Evolutionary conservation across 2,329 filamentous ascomycete species (phyloP).

Genomic region (Monosporascus sp.): DNA sequence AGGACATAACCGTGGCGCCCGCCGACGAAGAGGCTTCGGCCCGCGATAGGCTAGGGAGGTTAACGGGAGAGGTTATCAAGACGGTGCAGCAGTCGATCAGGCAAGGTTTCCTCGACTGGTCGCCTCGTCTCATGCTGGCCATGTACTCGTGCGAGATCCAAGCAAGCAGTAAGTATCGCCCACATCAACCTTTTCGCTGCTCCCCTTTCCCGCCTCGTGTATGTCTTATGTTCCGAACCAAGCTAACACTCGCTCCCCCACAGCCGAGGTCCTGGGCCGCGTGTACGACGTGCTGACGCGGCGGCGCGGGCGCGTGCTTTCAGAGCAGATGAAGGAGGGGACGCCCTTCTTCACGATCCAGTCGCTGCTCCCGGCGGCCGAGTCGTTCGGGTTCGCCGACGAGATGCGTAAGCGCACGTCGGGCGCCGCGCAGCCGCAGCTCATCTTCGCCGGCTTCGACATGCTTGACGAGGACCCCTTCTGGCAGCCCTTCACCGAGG

Average conservation of each 20-base stretch:
- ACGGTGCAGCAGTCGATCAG: constrained; percentile 79
- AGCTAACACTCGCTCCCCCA: constrained; percentile 8
- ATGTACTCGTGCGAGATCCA: constrained; percentile 99
- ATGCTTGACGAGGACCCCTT: constrained; percentile 93
- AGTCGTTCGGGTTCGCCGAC: constrained; percentile 93
- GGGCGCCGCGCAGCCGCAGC: constrained; percentile 84
- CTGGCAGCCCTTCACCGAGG: constrained; percentile 95
- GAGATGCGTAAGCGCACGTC: constrained; percentile 94
- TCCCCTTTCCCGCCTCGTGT: not conserved
- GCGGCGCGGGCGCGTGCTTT: constrained; percentile 80
- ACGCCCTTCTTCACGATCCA: constrained; percentile 95
- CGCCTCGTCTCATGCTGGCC: constrained; percentile 85
- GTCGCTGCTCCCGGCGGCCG: constrained; percentile 81
- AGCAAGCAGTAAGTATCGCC: constrained; percentile 64
- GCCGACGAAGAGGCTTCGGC: constrained; percentile 49
- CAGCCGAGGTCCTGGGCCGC: constrained; percentile 84
- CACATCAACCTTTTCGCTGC: constrained; percentile 1
- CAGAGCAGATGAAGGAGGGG: constrained; percentile 88
- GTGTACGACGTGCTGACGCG: constrained; percentile 98
- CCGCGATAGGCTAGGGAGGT: constrained; percentile 64
- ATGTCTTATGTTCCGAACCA: constrained; percentile 12
- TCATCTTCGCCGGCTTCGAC: constrained; percentile 90
- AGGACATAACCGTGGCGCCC: constrained; percentile 63
- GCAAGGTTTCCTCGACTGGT: constrained; percentile 90
- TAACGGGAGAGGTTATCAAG: constrained; percentile 92